These are phyloP conservation scores for Rubia occidens DNA, from an alignment of 305 asterid genomes.

Conservation along the genomic window DNA sequence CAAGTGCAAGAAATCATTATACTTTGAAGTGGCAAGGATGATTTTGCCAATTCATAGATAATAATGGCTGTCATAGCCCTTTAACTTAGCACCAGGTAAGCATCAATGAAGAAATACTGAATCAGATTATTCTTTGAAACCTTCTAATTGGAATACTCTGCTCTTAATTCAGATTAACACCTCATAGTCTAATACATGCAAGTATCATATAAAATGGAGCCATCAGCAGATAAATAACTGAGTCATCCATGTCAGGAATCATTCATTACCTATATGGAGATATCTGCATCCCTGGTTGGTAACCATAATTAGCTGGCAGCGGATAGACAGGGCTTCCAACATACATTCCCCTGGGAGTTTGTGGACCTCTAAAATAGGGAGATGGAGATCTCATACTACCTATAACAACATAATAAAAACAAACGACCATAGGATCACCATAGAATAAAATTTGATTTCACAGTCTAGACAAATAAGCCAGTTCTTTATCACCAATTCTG, in stretches of 20 bases:
- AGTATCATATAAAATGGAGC: neutral
- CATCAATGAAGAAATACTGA: slow-evolving; percentile 22
- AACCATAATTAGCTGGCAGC: slow-evolving; percentile 26
- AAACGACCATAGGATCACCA: neutral
- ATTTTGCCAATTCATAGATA: slow-evolving; percentile 27
- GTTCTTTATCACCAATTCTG: neutral
- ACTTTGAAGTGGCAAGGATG: slow-evolving; percentile 20
- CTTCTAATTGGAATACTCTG: slow-evolving; percentile 11
- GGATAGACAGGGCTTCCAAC: slow-evolving; percentile 26
- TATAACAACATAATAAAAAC: neutral
- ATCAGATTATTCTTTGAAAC: slow-evolving; percentile 25
- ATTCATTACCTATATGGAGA: slow-evolving; percentile 29
- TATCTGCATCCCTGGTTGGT: slow-evolving; percentile 30
- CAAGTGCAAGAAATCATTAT: slow-evolving; percentile 9
- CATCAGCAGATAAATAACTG: neutral
- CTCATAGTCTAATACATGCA: slow-evolving; percentile 6
- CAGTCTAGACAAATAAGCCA: neutral
- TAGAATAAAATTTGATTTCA: neutral
- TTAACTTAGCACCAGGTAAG: slow-evolving; percentile 27
- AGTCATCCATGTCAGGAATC: neutral
- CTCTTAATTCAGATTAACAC: slow-evolving; percentile 9
- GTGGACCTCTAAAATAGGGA: slow-evolving; percentile 24
- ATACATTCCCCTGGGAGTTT: slow-evolving; percentile 20
- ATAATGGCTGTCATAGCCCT: slow-evolving; percentile 25
- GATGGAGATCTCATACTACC: slow-evolving; percentile 22